A percentile compares a stretch with the other conserved stretches of the same genome.
Evolutionary conservation across 2,329 filamentous ascomycete species (phyloP).

Genomic region (Venturia asperata): DNA sequence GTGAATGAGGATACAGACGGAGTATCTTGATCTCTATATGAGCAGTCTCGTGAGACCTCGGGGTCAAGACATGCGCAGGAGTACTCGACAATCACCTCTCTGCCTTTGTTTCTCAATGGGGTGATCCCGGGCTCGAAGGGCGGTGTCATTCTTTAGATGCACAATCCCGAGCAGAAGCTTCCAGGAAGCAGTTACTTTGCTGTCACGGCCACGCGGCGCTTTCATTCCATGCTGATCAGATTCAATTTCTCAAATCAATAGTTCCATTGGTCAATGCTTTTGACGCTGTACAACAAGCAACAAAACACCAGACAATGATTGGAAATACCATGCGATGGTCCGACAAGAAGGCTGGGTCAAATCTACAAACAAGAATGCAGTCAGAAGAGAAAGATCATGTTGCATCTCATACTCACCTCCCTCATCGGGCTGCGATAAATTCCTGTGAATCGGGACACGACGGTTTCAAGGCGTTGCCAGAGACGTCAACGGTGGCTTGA

Average conservation of each 20-base stretch:
- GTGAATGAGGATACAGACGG: not conserved
- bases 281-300: not conserved
- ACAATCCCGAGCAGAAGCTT: not conserved
- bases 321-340: not conserved
- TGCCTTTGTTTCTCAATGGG: not conserved
- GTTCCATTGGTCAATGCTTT: not conserved
- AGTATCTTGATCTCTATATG: not conserved
- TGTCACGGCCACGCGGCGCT: not conserved
- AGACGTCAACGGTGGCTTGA: constrained; percentile 8
- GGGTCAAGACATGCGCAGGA: not conserved
- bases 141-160: not conserved
- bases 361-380: not conserved
- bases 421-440: not conserved
- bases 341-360: not conserved
- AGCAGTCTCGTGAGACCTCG: not conserved
- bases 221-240: not conserved
- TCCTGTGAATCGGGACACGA: not conserved
- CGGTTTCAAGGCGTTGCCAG: not conserved
- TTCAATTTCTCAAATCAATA: not conserved
- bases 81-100: not conserved
- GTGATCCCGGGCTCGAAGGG: not conserved
- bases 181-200: not conserved
- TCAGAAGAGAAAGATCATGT: not conserved
- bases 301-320: not conserved
- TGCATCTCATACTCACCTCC: not conserved